Evolutionary conservation across 129 eudicot genomes (phyloP).

Genomic region (Centrapalus pauciflorus): DNA sequence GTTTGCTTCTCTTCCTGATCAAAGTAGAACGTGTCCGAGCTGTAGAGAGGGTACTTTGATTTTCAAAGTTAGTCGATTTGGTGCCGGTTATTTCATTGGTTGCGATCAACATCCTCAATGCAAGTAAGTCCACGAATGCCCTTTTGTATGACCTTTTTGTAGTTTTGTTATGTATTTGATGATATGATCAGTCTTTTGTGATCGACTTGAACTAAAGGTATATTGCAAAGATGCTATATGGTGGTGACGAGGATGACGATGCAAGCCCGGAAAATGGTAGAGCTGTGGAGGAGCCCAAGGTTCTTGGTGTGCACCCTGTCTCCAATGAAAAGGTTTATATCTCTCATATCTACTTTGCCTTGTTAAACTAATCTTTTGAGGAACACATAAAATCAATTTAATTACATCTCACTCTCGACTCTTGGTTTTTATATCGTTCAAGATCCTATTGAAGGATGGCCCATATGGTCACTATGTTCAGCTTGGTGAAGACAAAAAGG

Average conservation of each 20-base stretch:
- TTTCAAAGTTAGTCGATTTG: slow-evolving; percentile 87
- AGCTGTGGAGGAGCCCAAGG: slow-evolving; percentile 73
- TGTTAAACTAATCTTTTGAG: slow-evolving; percentile 10
- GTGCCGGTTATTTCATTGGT: slow-evolving; percentile 86
- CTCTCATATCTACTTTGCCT: neutral
- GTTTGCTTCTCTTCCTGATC: slow-evolving; percentile 67
- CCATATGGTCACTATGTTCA: slow-evolving; percentile 95
- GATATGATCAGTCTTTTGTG: neutral
- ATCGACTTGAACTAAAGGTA: slow-evolving; percentile 40
- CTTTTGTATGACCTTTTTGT: no score
- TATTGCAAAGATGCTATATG: slow-evolving; percentile 79
- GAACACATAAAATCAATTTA: neutral
- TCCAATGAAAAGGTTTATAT: slow-evolving; percentile 70
- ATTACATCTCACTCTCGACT: neutral
- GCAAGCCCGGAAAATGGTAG: slow-evolving; percentile 28
- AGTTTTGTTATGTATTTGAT: no score
- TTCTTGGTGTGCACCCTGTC: slow-evolving; percentile 74
- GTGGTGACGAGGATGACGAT: slow-evolving; percentile 79
- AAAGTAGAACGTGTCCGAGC: slow-evolving; percentile 79
- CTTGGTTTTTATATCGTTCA: slow-evolving; percentile 2
- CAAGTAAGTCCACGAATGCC: slow-evolving; percentile 96
- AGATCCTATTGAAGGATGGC: slow-evolving; percentile 80
- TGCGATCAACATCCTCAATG: slow-evolving; percentile 95
- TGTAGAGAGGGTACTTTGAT: slow-evolving; percentile 72
- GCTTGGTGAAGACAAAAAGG: slow-evolving; percentile 94